phyloP scores from a whole-genome alignment of 176 grass and related monocot genomes.

The Coix lacrymajobi region DNA sequence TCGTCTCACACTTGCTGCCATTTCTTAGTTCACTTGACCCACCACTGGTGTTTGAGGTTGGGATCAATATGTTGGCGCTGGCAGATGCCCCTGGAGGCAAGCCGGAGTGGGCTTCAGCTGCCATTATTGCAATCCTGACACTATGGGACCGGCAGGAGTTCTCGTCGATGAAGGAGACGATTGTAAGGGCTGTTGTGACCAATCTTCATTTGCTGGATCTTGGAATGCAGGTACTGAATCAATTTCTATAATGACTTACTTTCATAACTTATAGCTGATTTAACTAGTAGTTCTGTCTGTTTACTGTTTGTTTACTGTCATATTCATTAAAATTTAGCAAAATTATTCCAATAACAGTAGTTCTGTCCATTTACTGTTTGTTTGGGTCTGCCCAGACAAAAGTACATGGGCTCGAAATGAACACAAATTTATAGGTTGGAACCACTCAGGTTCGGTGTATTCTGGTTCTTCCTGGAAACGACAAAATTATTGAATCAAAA shows the following conservation, averaged over 20 bases:
- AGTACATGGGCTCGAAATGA: neutral
- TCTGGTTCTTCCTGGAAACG: neutral
- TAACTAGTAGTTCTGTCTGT: neutral
- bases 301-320: no score
- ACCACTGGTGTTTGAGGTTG: conserved; percentile 91
- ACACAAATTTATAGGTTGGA: neutral
- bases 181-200: conserved; percentile 87
- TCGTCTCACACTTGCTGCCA: conserved; percentile 83
- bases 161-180: conserved; percentile 93
- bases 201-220: conserved; percentile 99
- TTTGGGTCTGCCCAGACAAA: conserved; percentile 15
- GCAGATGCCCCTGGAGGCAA: conserved; percentile 94
- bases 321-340: neutral
- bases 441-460: neutral
- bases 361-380: conserved; percentile 6
- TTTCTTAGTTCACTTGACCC: conserved; percentile 92
- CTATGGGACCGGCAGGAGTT: conserved; percentile 95
- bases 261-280: neutral
- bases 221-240: conserved; percentile 72
- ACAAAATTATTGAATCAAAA: neutral
- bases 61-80: conserved; percentile 93
- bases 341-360: neutral
- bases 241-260: neutral
- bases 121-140: conserved; percentile 86
- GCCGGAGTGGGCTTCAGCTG: conserved; percentile 96